Percentiles rank a stretch among this genome's conserved stretches.
phyloP scores from a whole-genome alignment of 257 asterid genomes.

The Rauvolfia tetraphylla region DNA sequence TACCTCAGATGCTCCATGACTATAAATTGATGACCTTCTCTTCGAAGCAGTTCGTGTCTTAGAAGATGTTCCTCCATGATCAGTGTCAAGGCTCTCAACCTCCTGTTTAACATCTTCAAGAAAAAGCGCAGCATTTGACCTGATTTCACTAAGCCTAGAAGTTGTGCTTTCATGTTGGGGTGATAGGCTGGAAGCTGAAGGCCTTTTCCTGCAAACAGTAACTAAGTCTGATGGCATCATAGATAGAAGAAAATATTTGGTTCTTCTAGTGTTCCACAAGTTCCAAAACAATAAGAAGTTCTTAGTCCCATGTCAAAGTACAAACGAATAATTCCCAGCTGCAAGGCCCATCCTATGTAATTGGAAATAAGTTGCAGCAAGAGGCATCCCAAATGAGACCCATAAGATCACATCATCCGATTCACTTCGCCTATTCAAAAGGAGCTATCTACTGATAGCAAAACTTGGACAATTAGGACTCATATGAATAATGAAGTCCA shows the following conservation, averaged over 20 bases:
- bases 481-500: background rate
- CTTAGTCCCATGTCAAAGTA: background rate
- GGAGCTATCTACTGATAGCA: background rate
- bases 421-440: background rate
- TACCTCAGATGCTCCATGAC: conserved; percentile 33
- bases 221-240: conserved; percentile 12
- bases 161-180: conserved; percentile 63
- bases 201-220: conserved; percentile 59
- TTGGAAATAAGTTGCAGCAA: background rate
- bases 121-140: conserved; percentile 75
- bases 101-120: conserved; percentile 81
- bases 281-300: background rate
- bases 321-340: background rate
- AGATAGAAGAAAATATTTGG: background rate
- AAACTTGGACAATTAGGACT: background rate
- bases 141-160: conserved; percentile 49
- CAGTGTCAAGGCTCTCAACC: conserved; percentile 55
- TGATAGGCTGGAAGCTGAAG: conserved; percentile 57
- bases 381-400: background rate
- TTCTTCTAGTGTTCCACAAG: background rate
- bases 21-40: conserved; percentile 50
- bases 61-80: conserved; percentile 42
- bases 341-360: background rate
- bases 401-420: background rate
- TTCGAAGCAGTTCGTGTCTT: conserved; percentile 37